These are phyloP conservation scores for Oleoguttula mirabilis DNA, from an alignment of 495 filamentous ascomycete genomes.

Conservation along the genomic window DNA sequence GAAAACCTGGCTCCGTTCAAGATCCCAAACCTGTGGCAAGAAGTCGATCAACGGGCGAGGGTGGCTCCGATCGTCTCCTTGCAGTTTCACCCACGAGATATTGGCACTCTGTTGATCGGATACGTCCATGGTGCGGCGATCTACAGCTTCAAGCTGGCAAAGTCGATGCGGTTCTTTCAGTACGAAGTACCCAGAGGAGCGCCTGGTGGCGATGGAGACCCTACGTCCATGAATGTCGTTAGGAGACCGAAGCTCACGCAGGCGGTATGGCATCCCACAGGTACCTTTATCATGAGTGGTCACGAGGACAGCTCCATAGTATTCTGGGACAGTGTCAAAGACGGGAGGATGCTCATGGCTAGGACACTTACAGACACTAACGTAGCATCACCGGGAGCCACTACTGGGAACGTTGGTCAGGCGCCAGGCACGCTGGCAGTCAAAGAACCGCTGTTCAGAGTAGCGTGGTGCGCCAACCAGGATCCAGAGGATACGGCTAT, in stretches of 20 bases:
- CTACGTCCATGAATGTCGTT: conserved; percentile 35
- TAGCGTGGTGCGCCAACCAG: conserved; percentile 83
- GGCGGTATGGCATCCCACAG: conserved; percentile 88
- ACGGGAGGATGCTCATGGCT: conserved; percentile 74
- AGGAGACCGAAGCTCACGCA: conserved; percentile 62
- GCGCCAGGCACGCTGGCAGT: conserved; percentile 38
- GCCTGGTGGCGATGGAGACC: conserved; percentile 67
- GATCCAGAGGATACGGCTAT: conserved; percentile 89
- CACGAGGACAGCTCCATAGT: conserved; percentile 85
- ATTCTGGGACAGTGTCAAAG: conserved; percentile 79
- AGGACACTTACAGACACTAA: conserved; percentile 62
- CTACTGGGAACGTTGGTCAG: conserved; percentile 27
- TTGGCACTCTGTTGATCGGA: conserved; percentile 80
- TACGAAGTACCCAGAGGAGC: conserved; percentile 74
- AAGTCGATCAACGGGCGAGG: conserved; percentile 46
- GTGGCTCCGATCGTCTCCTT: conserved; percentile 57
- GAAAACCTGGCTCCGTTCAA: conserved; percentile 60
- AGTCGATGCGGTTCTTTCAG: conserved; percentile 62
- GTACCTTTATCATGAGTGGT: conserved; percentile 74
- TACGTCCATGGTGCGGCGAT: conserved; percentile 79
- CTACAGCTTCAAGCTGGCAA: conserved; percentile 84
- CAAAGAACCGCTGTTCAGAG: conserved; percentile 58
- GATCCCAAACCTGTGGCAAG: conserved; percentile 73
- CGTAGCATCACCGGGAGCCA: conserved; percentile 49
- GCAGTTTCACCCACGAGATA: conserved; percentile 78